Base-by-base conservation (phyloP, 2,329 filamentous ascomycete species). In the Cladosporium colombiae region DNA sequence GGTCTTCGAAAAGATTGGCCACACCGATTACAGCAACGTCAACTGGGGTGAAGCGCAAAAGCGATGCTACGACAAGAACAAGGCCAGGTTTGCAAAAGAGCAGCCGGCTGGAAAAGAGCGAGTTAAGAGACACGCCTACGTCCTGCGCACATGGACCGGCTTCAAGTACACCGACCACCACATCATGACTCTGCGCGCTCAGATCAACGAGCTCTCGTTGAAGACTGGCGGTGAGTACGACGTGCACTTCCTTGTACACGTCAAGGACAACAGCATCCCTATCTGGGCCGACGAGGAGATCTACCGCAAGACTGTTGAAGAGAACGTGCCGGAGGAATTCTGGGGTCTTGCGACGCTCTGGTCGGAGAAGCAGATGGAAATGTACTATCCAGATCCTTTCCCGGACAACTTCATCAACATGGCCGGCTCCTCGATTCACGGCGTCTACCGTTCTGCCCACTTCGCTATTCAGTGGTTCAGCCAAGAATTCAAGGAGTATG, bases 291-390 rank as follows among this genome's bases (percentile, higher is more conserved):
- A 92, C 70, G 82, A 88, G 62, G 86, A 87, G 56, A 83, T 83
- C 59, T 97, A 89, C 81, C 82, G 85, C 75, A 84, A 83, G 74
- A 89, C 84, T 65, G 89, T 90, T 75, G 82, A 86, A 62, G 86
- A 90, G 59, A 85, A 86, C 29, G 85, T 94, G 14, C 91, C 95
- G 0, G 84, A 88, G 69, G 95, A 99, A 74, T 97, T 99, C 79
- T 89, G 86, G 70, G 91, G 91, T 56, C 88, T 99, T 75, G 91
- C 91, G 23, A 96, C 91, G 0, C 84, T 98, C 7, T 99, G 95
- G 95, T 95, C 92, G 0, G 93, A 96, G 78, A 89, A 90, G 27
- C 93, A 97, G 78, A 97, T 98, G 93, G 84, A 90, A 62, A 86
- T 93, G 66, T 85, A 96, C 72, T 99, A 98, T 78, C 91, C 95